Evolutionary conservation across 495 filamentous ascomycete species (phyloP).

Genomic region (Aspergillus heteromorphus): DNA sequence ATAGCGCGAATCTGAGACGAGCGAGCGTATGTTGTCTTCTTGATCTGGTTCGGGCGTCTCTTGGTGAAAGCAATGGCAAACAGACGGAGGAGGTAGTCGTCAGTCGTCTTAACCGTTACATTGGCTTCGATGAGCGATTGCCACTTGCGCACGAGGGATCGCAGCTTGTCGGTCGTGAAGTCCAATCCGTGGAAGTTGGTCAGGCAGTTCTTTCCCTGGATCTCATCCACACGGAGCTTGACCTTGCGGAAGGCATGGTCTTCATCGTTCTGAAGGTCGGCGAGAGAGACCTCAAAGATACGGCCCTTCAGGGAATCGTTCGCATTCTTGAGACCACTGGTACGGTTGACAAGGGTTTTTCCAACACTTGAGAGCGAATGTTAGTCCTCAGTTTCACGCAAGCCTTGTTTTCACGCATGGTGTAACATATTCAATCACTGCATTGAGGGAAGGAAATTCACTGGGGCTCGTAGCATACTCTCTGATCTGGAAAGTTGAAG

Average conservation of each 20-base stretch:
- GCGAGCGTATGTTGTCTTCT: conserved; percentile 98
- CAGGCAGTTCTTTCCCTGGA: conserved; percentile 99
- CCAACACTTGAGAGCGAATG: conserved; percentile 66
- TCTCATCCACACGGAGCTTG: conserved; percentile 96
- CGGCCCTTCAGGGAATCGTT: conserved; percentile 98
- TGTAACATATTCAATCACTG: neutral
- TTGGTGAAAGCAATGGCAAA: conserved; percentile 99
- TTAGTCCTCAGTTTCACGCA: neutral
- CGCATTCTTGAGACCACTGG: conserved; percentile 98
- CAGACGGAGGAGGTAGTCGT: conserved; percentile 96
- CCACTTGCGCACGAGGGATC: conserved; percentile 98
- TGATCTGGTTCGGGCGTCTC: conserved; percentile 96
- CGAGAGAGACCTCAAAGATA: conserved; percentile 97
- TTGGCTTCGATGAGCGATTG: conserved; percentile 99
- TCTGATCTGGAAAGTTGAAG: conserved; percentile 89
- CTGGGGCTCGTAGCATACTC: conserved; percentile 62
- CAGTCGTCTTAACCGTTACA: conserved; percentile 97
- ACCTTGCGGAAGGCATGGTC: conserved; percentile 99
- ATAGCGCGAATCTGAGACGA: conserved; percentile 95
- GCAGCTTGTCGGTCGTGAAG: conserved; percentile 99
- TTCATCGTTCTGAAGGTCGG: conserved; percentile 98
- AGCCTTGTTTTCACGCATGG: conserved; percentile 7
- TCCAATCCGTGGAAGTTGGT: conserved; percentile 99
- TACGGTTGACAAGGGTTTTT: conserved; percentile 98
- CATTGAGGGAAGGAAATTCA: neutral